Evolutionary conservation across 1,139 yeast species (phyloP), one percentile per base, ranked within the genome.

Genomic region (Zygosaccharomyces pseudobailii): DNA sequence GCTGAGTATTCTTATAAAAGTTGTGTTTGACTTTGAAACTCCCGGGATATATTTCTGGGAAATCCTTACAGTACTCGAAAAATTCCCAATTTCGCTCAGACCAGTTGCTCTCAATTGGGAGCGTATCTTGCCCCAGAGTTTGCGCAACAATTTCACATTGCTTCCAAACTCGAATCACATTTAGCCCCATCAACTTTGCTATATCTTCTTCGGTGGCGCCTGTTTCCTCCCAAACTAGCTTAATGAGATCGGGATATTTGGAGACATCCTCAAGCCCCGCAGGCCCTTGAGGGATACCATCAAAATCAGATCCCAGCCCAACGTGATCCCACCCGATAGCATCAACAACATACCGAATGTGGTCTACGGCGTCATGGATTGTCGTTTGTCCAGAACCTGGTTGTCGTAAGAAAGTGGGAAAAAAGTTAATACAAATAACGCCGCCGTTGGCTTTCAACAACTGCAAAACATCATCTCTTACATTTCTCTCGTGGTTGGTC

Each of bases 301-400:
- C 82, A 52, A 75, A 76, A 58, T 77, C 82, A 2, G 76, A 71
- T 1, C 82, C 82, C 30, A 78, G 60, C 0, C 81, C 81, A 37
- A 77, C 80, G 57, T 74, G 76, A 30, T 73, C 77, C 79, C 79
- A 76, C 1, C 81, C 82, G 44, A 75, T 72, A 4, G 71, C 51
- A 25, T 73, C 59, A 22, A 74, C 70, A 19, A 76, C 65, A 54
- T 77, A 68, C 35, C 66, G 55, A 23, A 75, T 67, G 59, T 77
- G 81, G 33, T 68, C 71, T 1, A 71, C 77, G 0, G 78, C 80
- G 55, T 76, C 78, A n/a, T 75, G 75, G 36, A 77, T 72, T 4
- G 76, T 69, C 10, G 65, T 69, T 6, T 50, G 54, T 8, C 51
- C 48, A 2, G 48, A 50, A 3, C 56, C 68, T 6, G 58, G 51